Percentiles rank a stretch among this genome's conserved stretches.
These are phyloP conservation scores for Blastocystis sp. DNA, from an alignment of 352 stramenopile species.

Conservation along the genomic window DNA sequence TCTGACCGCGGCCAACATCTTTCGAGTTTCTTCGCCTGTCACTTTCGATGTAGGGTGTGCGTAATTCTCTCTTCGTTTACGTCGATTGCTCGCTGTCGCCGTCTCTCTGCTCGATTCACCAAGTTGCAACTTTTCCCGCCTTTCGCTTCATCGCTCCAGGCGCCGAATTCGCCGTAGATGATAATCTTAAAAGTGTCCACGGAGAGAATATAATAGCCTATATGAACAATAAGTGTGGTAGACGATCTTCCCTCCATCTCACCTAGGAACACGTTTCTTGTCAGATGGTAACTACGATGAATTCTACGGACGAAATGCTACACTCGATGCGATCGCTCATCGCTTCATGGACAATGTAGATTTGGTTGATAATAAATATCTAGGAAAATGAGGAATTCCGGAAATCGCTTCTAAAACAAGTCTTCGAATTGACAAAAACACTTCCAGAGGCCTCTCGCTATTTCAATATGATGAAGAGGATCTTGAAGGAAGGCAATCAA, in stretches of 20 bases:
- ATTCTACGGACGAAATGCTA: neutral
- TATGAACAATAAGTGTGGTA: constrained; percentile 34
- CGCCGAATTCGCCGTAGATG: neutral
- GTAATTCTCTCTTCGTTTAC: constrained; percentile 35
- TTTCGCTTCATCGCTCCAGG: constrained; percentile 26
- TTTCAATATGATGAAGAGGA: constrained; percentile 42
- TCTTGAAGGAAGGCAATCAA: neutral
- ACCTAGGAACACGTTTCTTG: neutral
- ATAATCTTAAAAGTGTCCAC: neutral
- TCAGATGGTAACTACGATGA: constrained; percentile 10
- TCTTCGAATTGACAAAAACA: neutral
- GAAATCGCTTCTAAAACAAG: neutral
- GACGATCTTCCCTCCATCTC: neutral
- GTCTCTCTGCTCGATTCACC: neutral
- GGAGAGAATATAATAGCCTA: constrained; percentile 46
- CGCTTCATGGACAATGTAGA: constrained; percentile 27
- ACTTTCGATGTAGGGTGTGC: neutral
- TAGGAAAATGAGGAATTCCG: constrained; percentile 40
- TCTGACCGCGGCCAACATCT: neutral
- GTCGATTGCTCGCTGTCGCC: constrained; percentile 5
- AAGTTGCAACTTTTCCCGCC: neutral
- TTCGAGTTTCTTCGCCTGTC: neutral
- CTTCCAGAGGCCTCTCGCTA: constrained; percentile 16
- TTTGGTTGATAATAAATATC: neutral
- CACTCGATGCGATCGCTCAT: constrained; percentile 5